Evolutionary conservation across 495 filamentous ascomycete genomes (phyloP), one percentile per base, ranked within the genome.

Genomic region (Penicillium herquei): DNA sequence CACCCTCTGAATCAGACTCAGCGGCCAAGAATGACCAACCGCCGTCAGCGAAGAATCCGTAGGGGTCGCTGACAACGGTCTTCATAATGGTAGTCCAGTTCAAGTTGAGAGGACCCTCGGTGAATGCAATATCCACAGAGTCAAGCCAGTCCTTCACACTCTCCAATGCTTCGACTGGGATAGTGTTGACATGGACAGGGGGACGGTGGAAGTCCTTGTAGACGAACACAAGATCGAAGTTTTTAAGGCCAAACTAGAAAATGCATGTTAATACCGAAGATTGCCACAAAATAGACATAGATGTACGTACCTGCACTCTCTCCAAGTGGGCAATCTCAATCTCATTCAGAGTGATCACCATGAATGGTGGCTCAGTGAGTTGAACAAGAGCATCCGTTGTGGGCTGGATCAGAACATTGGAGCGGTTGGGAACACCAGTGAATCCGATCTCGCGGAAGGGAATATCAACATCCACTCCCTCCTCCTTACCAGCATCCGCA

Each of bases 71-170:
- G 33, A 87, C 90, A 14, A 99, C 92, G 0, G 95, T 99, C 78
- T 99, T 99, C 92, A 99, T 99, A 68, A 99, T 99, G 17, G 91
- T 96, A 7, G 87, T 85, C 95, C 95, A 99, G 75, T 98, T 97
- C 55, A 99, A 78, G 74, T 99, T 99, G 59, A 99, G 80, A 7
- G 95, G 95, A 40, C 95, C 95, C 71, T 99, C 95, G 13, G 86
- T 88, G 79, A 84, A 98, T 30, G 95, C 84, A 56, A 99, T 93
- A 65, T 98, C 92, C 56, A 93, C 90, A 3, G 87, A 88, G 70
- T 98, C 92, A 16, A 99, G 83, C 91, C 93, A 99, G 69, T 98
- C 95, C 72, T 98, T 99, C 51, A 98, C 95, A 51, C 87, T 84
- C 55, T 99, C 95, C 32, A 99, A 78, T 4, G 86, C 86, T 66